Percentiles rank a stretch among this genome's conserved stretches.
phyloP scores from a whole-genome alignment of 176 grass and related monocot genomes.

The Bromus sterilis region DNA sequence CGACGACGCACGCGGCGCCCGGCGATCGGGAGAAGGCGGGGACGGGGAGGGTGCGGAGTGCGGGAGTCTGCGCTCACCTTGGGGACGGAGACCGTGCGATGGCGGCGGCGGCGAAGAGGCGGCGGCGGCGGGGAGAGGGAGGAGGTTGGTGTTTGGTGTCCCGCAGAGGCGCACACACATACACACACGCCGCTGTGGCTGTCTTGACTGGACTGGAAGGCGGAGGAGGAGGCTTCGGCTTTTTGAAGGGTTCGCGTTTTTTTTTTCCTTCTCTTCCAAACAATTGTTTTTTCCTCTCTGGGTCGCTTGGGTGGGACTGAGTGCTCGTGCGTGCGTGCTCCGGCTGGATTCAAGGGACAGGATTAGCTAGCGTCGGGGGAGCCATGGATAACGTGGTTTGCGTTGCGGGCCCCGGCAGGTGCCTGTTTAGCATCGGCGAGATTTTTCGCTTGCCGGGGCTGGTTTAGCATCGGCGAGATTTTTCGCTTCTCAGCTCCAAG shows the following conservation, averaged over 20 bases:
- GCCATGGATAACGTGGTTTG: slow-evolving; percentile 42
- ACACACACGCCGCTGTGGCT: slow-evolving; percentile 32
- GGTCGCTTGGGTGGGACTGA: neutral
- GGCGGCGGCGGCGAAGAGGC: slow-evolving; percentile 5
- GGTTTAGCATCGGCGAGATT: no score
- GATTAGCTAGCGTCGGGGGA: neutral
- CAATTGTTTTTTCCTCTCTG: neutral
- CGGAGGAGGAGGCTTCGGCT: slow-evolving; percentile 2
- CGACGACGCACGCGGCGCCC: neutral
- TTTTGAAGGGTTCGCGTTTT: slow-evolving; percentile 44
- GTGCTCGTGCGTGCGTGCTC: neutral
- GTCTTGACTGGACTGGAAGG: slow-evolving; percentile 11
- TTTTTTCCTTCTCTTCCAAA: neutral
- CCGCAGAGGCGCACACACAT: slow-evolving; percentile 24
- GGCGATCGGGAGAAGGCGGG: neutral
- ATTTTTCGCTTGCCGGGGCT: no score
- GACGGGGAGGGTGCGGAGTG: neutral
- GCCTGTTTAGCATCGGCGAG: neutral
- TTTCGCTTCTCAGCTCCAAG: neutral
- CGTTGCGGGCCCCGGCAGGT: neutral
- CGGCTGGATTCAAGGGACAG: slow-evolving; percentile 10
- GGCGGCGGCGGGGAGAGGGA: slow-evolving; percentile 1
- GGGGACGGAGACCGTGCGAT: slow-evolving; percentile 13
- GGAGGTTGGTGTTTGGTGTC: slow-evolving; percentile 53
- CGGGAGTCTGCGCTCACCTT: slow-evolving; percentile 19